These are phyloP conservation scores for Pseudocercospora eumusae DNA, from an alignment of 2,329 filamentous ascomycete species.

Conservation along the genomic window DNA sequence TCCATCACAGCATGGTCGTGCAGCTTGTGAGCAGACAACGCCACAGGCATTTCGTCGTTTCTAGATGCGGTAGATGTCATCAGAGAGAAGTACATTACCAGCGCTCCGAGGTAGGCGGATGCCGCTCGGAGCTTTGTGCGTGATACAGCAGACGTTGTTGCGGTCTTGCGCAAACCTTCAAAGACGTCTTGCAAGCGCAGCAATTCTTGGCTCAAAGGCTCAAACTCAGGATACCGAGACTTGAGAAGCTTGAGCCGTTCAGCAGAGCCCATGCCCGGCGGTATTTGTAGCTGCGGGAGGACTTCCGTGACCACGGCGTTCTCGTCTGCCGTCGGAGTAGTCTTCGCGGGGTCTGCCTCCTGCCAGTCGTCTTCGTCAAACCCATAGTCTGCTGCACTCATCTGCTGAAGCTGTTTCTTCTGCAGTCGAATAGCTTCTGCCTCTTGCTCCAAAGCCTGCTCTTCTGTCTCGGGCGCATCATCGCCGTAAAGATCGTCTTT, in stretches of 20 bases:
- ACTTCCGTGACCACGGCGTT: constrained; percentile 72
- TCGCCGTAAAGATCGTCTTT: constrained; percentile 81
- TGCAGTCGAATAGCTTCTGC: constrained; percentile 84
- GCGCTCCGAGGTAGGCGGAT: constrained; percentile 79
- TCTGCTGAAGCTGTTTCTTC: constrained; percentile 83
- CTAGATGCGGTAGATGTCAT: constrained; percentile 74
- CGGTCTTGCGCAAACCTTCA: constrained; percentile 21
- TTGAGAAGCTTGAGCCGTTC: constrained; percentile 76
- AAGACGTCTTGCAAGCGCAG: constrained; percentile 60
- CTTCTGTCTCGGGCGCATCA: constrained; percentile 70
- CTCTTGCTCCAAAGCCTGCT: constrained; percentile 85
- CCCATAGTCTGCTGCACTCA: constrained; percentile 89
- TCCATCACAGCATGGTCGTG: constrained; percentile 92
- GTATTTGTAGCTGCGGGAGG: constrained; percentile 79
- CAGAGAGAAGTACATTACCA: constrained; percentile 93
- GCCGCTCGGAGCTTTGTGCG: constrained; percentile 74
- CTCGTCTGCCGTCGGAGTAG: constrained; percentile 48
- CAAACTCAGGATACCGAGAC: constrained; percentile 87
- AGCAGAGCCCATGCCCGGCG: constrained; percentile 72
- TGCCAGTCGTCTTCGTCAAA: constrained; percentile 90
- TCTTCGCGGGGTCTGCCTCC: constrained; percentile 51
- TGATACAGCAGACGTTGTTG: constrained; percentile 21
- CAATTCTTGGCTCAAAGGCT: constrained; percentile 80
- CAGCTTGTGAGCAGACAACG: constrained; percentile 74
- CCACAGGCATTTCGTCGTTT: constrained; percentile 52